phyloP scores from a whole-genome alignment of 768 basidiomycete species.

The Mrakia frigida region DNA sequence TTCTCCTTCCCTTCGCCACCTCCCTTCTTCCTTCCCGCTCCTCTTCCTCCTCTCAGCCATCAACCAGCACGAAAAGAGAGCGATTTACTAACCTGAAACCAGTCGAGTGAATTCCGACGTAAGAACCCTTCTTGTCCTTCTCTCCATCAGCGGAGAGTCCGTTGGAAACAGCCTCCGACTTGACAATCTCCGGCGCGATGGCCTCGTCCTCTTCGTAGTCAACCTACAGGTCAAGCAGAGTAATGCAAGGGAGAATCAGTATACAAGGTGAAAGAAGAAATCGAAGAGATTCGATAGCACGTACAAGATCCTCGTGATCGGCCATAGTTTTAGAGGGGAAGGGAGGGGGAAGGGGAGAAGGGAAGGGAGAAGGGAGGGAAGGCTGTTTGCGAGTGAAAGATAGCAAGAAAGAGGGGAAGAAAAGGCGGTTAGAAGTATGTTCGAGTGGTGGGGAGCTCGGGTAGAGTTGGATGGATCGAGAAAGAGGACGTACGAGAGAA shows the following conservation, averaged over 20 bases:
- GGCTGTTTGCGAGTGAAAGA: not conserved
- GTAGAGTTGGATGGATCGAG: too few relatives aligned
- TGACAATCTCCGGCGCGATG: constrained; percentile 30
- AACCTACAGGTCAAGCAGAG: not conserved
- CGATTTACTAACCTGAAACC: constrained; percentile 74
- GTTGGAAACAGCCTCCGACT: constrained; percentile 12
- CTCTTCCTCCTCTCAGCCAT: not conserved
- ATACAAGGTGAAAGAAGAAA: too few relatives aligned
- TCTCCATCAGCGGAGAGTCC: constrained; percentile 51
- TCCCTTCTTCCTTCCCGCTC: not conserved
- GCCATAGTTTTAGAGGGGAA: constrained; percentile 24
- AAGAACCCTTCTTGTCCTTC: constrained; percentile 93
- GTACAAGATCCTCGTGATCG: constrained; percentile 33
- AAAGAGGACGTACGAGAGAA: not conserved
- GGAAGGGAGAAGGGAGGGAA: not conserved
- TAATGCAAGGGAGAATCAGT: not conserved
- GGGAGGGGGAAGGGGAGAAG: not conserved
- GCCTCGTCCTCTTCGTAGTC: constrained; percentile 35
- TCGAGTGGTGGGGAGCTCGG: too few relatives aligned
- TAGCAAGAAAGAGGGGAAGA: too few relatives aligned
- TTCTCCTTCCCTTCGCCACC: not conserved
- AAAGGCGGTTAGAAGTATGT: not conserved
- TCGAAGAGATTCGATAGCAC: not conserved
- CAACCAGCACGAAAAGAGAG: not conserved
- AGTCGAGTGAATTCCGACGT: constrained; percentile 97